Conservation (phyloP, 2,329 filamentous ascomycete species). For the Beauveria caledonica region DNA sequence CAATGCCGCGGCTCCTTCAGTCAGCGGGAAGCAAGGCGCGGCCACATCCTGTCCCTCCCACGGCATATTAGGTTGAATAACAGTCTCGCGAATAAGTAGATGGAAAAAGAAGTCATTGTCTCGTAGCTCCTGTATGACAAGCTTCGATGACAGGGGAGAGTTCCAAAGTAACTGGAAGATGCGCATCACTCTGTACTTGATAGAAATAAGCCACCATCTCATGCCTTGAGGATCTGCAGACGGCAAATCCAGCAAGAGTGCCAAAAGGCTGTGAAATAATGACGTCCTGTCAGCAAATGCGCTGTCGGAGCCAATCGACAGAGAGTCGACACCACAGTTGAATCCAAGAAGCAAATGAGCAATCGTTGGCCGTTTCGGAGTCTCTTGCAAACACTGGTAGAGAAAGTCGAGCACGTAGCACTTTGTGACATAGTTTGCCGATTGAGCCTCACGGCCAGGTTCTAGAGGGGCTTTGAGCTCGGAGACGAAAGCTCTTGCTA, state of each 20-base stretch:
- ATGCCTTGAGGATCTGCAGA: conserved; percentile 53
- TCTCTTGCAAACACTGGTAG: conserved; percentile 67
- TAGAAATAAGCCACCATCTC: conserved; percentile 58
- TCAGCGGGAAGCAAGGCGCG: conserved; percentile 59
- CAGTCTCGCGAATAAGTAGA: conserved; percentile 61
- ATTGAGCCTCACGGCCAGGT: conserved; percentile 58
- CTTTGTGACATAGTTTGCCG: conserved; percentile 73
- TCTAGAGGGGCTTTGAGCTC: conserved; percentile 65
- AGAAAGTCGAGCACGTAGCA: conserved; percentile 79
- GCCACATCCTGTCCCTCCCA: conserved; percentile 65
- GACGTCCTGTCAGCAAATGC: conserved; percentile 65
- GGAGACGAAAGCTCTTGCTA: conserved; percentile 62
- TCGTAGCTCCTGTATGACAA: conserved; percentile 73
- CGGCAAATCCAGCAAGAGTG: conserved; percentile 62
- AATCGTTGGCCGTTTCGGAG: conserved; percentile 71
- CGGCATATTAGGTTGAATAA: conserved; percentile 58
- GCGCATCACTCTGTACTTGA: conserved; percentile 61
- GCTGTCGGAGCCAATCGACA: conserved; percentile 61
- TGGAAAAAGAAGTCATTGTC: conserved; percentile 72
- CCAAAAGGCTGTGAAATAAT: conserved; percentile 74
- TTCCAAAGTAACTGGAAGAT: conserved; percentile 77
- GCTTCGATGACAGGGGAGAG: conserved; percentile 65
- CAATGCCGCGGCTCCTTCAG: conserved; percentile 59
- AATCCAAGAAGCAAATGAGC: conserved; percentile 90
- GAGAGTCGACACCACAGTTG: conserved; percentile 59